Base-by-base conservation (phyloP, 495 filamentous ascomycete species). In the Daldinia grandis region DNA sequence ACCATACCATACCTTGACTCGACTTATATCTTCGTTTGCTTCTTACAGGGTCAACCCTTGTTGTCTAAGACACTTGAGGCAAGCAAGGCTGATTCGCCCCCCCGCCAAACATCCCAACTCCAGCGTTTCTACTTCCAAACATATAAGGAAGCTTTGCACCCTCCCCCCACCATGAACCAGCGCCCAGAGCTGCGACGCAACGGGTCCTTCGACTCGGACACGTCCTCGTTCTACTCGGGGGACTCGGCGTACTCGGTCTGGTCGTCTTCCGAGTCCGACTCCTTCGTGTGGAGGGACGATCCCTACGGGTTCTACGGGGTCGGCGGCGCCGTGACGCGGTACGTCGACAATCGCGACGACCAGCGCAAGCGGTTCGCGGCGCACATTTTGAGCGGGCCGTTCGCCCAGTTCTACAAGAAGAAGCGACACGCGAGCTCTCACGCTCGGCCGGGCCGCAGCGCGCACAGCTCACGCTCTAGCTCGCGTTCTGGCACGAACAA, bases 281-380 rank as follows among this genome's bases (percentile, higher is more conserved):
- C 75, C 42, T 76, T 70, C 55, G 75, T 77, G 8, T 77, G 69
- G 51, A 60, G 68, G 19, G 73, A 76, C 38, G 68, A 76, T 54
- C 73, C 70, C 5, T 64, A 30, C 28, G 73, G 75, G 1, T 72
- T 72, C 66, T 57, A 72, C 35, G 73, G 71, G 60, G 58, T 77
- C 12, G 70, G 67, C n/a, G 75, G 75, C 25, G 75, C 75, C 37
- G 75, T 77, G 3, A 77, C 75, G 7, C 75, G 75, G 8, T 60
- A 51, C 37, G 68, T 72, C 28, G 75, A 77, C 50, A 67, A 68
- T 12, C 68, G 60, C 19, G 75, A 77, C 31, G 64, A 73, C 47
- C 27, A 31, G 5, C 74, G 74, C 49, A 37, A 51, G n/a, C 66
- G 67, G 5, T 56, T 75, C 37, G 74, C 74, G 4, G 63, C 71